Percentiles rank a stretch among this genome's conserved stretches.
phyloP scores from a whole-genome alignment of 2,329 filamentous ascomycete species.

The Nemania diffusa region DNA sequence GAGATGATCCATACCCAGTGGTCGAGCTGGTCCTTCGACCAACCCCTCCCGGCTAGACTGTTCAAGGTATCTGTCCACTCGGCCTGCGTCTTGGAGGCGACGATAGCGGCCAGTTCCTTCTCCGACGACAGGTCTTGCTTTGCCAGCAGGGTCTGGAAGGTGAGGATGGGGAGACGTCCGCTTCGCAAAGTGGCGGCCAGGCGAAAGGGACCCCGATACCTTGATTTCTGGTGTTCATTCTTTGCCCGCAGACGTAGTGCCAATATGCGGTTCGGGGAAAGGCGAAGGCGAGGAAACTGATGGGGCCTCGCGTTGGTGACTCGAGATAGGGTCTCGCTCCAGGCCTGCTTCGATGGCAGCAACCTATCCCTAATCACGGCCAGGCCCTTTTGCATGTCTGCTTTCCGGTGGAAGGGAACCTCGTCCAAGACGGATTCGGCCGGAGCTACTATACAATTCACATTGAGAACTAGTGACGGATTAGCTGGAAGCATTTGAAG shows the following conservation, averaged over 20 bases:
- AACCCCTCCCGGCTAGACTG: constrained; percentile 48
- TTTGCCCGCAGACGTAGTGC: constrained; percentile 41
- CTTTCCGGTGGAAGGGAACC: not conserved
- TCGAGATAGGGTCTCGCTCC: constrained; percentile 41
- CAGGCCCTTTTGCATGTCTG: constrained; percentile 25
- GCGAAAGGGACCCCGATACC: constrained; percentile 33
- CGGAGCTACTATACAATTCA: not conserved
- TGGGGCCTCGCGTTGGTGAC: constrained; percentile 36
- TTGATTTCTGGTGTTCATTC: constrained; percentile 35
- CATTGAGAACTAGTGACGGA: not conserved
- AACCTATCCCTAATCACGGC: constrained; percentile 5
- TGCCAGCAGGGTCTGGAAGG: constrained; percentile 43
- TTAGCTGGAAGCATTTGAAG: not conserved
- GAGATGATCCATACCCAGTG: constrained; percentile 57
- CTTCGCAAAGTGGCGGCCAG: constrained; percentile 36
- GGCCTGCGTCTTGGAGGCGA: constrained; percentile 36
- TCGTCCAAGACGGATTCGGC: not conserved
- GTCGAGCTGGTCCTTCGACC: constrained; percentile 49
- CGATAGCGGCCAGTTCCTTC: constrained; percentile 20
- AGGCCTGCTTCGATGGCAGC: constrained; percentile 20
- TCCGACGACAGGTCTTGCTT: constrained; percentile 41
- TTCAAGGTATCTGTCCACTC: constrained; percentile 50
- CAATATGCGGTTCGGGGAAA: constrained; percentile 43
- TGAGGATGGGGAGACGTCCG: constrained; percentile 46
- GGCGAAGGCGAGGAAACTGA: constrained; percentile 34